A percentile compares a stretch with the other conserved stretches of the same genome.
Evolutionary conservation across 1,284 basidiomycete genomes (phyloP).

Genomic region (Ustilago esculenta): DNA sequence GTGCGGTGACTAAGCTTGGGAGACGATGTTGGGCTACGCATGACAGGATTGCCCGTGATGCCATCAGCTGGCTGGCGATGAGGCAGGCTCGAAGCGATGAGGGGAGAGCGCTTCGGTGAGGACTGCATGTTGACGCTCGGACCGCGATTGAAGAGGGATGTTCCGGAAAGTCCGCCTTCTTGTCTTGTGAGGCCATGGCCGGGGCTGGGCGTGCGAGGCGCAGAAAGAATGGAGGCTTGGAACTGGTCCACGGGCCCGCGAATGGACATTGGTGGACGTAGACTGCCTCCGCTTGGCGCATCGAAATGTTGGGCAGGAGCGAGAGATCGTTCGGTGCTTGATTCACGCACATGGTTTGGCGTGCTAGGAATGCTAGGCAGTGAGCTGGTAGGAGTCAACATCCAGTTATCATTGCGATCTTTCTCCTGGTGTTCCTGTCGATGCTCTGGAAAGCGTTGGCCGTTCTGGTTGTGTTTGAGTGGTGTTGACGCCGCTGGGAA

Average conservation of each 20-base stretch:
- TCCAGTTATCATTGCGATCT: conserved; percentile 48
- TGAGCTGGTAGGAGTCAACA: conserved; percentile 52
- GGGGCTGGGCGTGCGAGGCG: conserved; percentile 35
- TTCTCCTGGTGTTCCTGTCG: neutral
- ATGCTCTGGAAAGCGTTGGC: neutral
- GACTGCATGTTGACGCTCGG: conserved; percentile 26
- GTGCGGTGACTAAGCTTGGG: conserved; percentile 45
- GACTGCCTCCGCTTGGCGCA: neutral
- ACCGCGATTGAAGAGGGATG: conserved; percentile 32
- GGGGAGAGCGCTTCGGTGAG: conserved; percentile 41
- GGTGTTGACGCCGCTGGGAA: conserved; percentile 26
- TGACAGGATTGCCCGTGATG: conserved; percentile 9
- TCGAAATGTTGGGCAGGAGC: conserved; percentile 1
- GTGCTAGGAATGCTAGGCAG: conserved; percentile 56
- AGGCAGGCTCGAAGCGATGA: conserved; percentile 13
- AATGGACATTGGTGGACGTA: conserved; percentile 14
- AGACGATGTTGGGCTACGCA: conserved; percentile 29
- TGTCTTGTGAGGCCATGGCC: conserved; percentile 11
- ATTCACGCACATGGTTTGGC: conserved; percentile 28
- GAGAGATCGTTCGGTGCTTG: conserved; percentile 21
- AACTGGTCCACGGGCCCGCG: conserved; percentile 32
- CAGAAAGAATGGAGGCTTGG: conserved; percentile 13
- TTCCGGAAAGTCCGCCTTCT: conserved; percentile 8
- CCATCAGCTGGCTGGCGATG: conserved; percentile 11
- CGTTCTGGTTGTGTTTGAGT: conserved; percentile 3